Conservation (phyloP, 73 alveolate species). For the Paramecium sonneborni region DNA sequence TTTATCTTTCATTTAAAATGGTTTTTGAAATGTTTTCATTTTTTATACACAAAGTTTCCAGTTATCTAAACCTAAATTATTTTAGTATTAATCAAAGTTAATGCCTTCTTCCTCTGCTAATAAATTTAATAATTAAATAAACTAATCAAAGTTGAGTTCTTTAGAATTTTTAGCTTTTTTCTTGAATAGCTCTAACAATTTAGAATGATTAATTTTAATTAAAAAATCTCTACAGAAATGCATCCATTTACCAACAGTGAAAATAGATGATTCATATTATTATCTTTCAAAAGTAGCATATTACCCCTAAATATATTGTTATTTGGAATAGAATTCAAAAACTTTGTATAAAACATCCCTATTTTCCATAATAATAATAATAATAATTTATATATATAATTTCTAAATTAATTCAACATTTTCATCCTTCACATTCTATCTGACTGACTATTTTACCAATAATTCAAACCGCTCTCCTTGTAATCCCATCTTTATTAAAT, state of each 20-base stretch:
- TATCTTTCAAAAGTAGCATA: not conserved
- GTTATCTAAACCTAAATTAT: not conserved
- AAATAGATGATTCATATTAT: not conserved
- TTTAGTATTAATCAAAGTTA: not conserved
- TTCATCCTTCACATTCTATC: not conserved
- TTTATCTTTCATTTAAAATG: not conserved
- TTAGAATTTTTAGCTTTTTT: not conserved
- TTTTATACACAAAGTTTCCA: not conserved
- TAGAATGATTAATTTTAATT: too few species aligned
- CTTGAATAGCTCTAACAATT: not conserved
- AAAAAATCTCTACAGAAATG: not conserved
- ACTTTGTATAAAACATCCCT: not conserved
- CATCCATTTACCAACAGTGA: not conserved
- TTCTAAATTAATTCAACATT: not conserved
- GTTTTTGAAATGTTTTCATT: not conserved
- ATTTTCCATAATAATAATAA: too few species aligned
- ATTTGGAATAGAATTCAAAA: not conserved
- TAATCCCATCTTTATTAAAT: not conserved
- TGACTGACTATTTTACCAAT: not conserved
- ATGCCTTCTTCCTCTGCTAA: not conserved
- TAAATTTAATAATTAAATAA: too few species aligned
- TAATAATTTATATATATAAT: not conserved
- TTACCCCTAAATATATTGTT: not conserved
- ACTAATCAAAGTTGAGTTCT: not conserved
- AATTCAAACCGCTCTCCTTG: not conserved